phyloP scores from a whole-genome alignment of 305 asterid genomes.

The Fraxinus greggii region DNA sequence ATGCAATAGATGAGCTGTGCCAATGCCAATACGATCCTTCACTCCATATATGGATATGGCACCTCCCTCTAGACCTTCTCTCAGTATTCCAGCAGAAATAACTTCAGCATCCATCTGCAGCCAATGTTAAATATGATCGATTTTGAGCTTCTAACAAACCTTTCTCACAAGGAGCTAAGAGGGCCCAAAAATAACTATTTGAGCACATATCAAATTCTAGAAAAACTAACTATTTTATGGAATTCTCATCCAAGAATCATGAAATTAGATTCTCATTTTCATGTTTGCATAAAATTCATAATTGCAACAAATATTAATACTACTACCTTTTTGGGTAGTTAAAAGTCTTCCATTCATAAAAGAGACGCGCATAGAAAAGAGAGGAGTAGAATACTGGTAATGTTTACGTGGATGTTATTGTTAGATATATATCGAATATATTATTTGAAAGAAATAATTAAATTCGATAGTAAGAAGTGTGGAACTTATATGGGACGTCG shows the following conservation, averaged over 20 bases:
- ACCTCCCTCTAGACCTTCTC: constrained; percentile 66
- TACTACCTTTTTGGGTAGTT: not conserved
- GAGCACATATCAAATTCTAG: not conserved
- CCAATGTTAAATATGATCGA: constrained; percentile 14
- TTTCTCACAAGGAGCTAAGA: not conserved
- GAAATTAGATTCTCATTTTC: not conserved
- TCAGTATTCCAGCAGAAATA: constrained; percentile 72
- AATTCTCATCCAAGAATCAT: not conserved
- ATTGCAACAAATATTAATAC: not conserved
- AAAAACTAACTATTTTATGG: not conserved
- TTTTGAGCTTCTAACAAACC: not conserved
- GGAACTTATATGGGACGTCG: not conserved
- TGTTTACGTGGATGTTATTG: too few relatives aligned
- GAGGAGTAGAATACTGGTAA: too few relatives aligned
- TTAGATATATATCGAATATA: too few relatives aligned
- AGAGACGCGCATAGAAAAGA: not conserved
- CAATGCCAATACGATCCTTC: constrained; percentile 57
- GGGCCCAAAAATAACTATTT: not conserved
- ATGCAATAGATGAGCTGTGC: constrained; percentile 75
- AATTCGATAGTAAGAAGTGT: not conserved
- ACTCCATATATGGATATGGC: constrained; percentile 56
- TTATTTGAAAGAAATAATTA: too few relatives aligned
- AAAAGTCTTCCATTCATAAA: not conserved
- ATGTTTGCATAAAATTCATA: not conserved
- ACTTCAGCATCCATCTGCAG: constrained; percentile 93